These are phyloP conservation scores for Chromera velia DNA, from an alignment of 73 alveolate species.

Conservation along the genomic window DNA sequence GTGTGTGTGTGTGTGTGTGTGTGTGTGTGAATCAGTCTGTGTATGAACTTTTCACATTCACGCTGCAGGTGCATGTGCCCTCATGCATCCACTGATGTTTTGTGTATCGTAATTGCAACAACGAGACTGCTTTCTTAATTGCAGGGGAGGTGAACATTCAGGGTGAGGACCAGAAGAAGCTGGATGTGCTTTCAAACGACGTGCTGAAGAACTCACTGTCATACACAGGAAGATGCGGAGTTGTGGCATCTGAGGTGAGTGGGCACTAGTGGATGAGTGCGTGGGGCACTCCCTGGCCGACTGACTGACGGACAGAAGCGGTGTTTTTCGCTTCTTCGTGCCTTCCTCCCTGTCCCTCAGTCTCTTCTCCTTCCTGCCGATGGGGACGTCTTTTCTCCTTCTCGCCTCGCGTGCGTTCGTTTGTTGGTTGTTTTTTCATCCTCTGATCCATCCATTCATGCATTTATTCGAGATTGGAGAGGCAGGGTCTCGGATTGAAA, in stretches of 20 bases:
- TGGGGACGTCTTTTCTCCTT: background rate
- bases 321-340: background rate
- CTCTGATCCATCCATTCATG: slow-evolving; percentile 5
- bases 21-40: too few species aligned
- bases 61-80: too few species aligned
- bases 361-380: background rate
- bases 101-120: too few species aligned
- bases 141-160: background rate
- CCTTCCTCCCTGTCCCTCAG: background rate
- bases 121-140: too few species aligned
- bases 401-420: background rate
- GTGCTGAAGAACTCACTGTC: slow-evolving; percentile 23
- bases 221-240: slow-evolving; percentile 41
- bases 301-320: background rate
- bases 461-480: too few species aligned
- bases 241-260: slow-evolving; percentile 32
- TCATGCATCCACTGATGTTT: too few species aligned
- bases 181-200: slow-evolving; percentile 39
- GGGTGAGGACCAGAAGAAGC: slow-evolving; percentile 44
- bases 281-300: slow-evolving; percentile 16
- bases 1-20: too few species aligned
- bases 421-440: background rate
- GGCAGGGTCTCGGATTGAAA: too few species aligned
- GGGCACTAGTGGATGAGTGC: too few species aligned
- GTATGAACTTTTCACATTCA: too few species aligned